Base-by-base conservation (phyloP, 2,329 filamentous ascomycete genomes). In the Dothistroma pini region DNA sequence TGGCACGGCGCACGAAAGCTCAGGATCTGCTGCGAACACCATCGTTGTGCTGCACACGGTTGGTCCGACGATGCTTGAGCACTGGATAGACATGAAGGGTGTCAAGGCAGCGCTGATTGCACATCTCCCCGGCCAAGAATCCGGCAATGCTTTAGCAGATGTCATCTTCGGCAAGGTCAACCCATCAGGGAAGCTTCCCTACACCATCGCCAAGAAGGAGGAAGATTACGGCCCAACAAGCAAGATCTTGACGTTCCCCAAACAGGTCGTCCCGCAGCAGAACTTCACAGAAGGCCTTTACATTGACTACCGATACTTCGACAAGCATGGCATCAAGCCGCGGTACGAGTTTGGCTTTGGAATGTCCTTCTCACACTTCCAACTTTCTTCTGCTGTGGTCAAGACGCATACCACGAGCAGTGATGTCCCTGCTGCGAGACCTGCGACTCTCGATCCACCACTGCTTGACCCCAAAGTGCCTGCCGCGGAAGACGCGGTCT, bases 231-330 rank as follows among this genome's bases (percentile, higher is more conserved):
- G 93, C 0, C 83, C 86, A 0, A 85, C 84, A 16, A 89, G 83
- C 19, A 83, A 88, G 69, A 80, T 95, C 44, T 79, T 92, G 65
- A 90, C 88, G 70, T 78, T 85, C 54, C 84, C 89, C 0, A 89
- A 90, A 66, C 84, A 82, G 16, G 78, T 89, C 3, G 80, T 88
- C 1, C 90, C 91, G 0, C 91, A 96, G 71, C 90, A 96, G 68
- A 87, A 91, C 65, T 96, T 95, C 72, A 83, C 81, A 0, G 91
- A 96, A 71, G 91, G 91, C 0, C 77, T 96, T 0, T 93, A 93
- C 71, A 87, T 96, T 67, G 93, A 97, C 78, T 96, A 97, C 77
- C 87, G 92, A 12, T 85, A 93, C 75, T 93, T 97, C 68, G 92
- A 96, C 79, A 90, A 89, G 72, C 76, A 88, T 58, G 80, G 82